phyloP scores from a whole-genome alignment of 164 flowering plant genomes.

The Stephania cephalantha region DNA sequence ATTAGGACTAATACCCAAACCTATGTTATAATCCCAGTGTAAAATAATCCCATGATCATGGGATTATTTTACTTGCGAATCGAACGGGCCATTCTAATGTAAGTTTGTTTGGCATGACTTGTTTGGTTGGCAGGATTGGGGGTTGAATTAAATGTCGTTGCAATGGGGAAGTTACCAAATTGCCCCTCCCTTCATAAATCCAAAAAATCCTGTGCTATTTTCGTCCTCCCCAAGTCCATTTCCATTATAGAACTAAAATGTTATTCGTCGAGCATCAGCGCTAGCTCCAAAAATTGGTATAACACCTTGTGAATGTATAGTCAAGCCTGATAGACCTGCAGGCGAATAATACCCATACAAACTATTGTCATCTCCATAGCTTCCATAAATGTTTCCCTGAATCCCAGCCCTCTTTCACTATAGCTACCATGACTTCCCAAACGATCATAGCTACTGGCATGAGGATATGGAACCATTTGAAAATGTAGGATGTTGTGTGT shows the following conservation, averaged over 20 bases:
- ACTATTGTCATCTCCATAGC: conserved; percentile 68
- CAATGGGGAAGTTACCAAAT: no score
- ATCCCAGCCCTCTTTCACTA: conserved; percentile 57
- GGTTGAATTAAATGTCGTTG: no score
- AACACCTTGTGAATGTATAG: conserved; percentile 54
- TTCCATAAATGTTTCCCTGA: conserved; percentile 72
- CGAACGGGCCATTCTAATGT: no score
- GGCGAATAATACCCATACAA: conserved; percentile 79
- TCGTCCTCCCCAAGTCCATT: conserved; percentile 49
- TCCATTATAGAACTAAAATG: conserved; percentile 56
- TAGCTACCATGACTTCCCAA: conserved; percentile 92
- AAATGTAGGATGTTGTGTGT: conserved; percentile 53
- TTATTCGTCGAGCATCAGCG: conserved; percentile 70
- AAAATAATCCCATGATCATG: no score
- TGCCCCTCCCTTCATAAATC: no score
- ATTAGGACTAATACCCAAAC: no score
- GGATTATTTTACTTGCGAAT: no score
- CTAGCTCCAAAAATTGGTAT: conserved; percentile 63
- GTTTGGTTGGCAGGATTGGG: no score
- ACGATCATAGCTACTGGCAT: conserved; percentile 87
- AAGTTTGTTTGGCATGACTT: no score
- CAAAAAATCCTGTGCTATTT: no score
- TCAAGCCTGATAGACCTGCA: conserved; percentile 69
- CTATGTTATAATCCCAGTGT: no score
- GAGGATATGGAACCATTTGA: conserved; percentile 50